Percentiles rank a stretch among this genome's conserved stretches.
phyloP scores from a whole-genome alignment of 2,329 filamentous ascomycete species.

The Clonostachys chloroleuca region DNA sequence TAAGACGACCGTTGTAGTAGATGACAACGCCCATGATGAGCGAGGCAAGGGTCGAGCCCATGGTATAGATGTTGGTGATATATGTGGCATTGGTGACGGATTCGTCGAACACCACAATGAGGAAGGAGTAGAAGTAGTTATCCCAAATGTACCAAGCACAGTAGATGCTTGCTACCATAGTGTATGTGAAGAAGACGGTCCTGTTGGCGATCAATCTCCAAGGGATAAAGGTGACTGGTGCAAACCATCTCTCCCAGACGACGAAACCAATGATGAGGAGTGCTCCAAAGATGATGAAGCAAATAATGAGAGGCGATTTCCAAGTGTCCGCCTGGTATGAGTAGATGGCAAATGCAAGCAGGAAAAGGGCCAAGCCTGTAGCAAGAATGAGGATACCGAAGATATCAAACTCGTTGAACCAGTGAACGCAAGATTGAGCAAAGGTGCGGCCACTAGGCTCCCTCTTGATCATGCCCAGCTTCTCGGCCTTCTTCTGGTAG shows the following conservation, averaged over 20 bases:
- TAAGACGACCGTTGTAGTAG: conserved; percentile 39
- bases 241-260: conserved; percentile 51
- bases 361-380: conserved; percentile 52
- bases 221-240: conserved; percentile 52
- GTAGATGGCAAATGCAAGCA: conserved; percentile 61
- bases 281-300: conserved; percentile 58
- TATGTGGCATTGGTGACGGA: conserved; percentile 37
- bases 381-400: conserved; percentile 54
- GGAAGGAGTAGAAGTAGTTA: conserved; percentile 50
- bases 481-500: conserved; percentile 52
- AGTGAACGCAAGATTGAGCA: conserved; percentile 41
- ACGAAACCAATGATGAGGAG: conserved; percentile 50
- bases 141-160: conserved; percentile 47
- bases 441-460: conserved; percentile 36
- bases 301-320: conserved; percentile 48
- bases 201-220: conserved; percentile 43
- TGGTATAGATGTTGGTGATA: conserved; percentile 41
- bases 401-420: conserved; percentile 53
- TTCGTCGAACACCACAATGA: conserved; percentile 45
- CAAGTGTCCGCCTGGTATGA: conserved; percentile 40
- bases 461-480: conserved; percentile 33
- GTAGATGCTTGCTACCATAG: conserved; percentile 36
- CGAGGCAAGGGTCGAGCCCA: conserved; percentile 44
- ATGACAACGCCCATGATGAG: conserved; percentile 42
- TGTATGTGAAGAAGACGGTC: conserved; percentile 46